phyloP scores from a whole-genome alignment of 106 monocot species.

The Xerophyta viscosa region DNA sequence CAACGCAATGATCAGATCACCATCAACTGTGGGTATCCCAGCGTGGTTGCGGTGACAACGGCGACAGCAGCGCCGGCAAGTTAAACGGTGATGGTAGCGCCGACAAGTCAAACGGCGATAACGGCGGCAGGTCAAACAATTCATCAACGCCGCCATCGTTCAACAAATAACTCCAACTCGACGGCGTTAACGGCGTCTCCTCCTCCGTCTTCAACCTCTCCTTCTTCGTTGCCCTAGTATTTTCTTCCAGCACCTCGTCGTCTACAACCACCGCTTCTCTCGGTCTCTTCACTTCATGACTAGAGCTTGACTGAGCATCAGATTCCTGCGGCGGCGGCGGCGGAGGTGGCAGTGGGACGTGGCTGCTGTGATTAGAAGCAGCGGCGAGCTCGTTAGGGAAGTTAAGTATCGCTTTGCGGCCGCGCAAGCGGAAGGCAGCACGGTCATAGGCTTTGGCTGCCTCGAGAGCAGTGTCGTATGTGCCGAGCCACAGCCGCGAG shows the following conservation, averaged over 20 bases:
- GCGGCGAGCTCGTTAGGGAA: slow-evolving; percentile 62
- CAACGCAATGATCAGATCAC: too few relatives aligned
- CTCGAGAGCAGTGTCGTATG: slow-evolving; percentile 60
- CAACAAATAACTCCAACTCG: slow-evolving; percentile 24
- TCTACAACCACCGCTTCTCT: background rate
- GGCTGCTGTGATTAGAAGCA: too few relatives aligned
- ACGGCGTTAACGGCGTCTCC: slow-evolving; percentile 17
- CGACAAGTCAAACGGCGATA: too few relatives aligned
- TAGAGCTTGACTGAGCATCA: background rate
- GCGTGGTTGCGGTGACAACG: too few relatives aligned
- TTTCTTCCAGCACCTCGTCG: background rate
- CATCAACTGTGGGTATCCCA: slow-evolving; percentile 30
- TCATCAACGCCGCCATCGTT: slow-evolving; percentile 10
- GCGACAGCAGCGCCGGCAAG: too few relatives aligned
- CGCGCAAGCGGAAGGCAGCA: slow-evolving; percentile 66
- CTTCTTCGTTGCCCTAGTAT: slow-evolving; percentile 8
- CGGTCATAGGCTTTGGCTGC: slow-evolving; percentile 76
- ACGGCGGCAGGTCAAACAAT: too few relatives aligned
- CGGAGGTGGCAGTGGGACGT: too few relatives aligned
- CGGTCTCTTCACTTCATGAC: slow-evolving; percentile 8
- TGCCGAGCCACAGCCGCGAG: slow-evolving; percentile 69
- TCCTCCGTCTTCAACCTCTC: slow-evolving; percentile 10
- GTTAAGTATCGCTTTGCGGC: slow-evolving; percentile 73
- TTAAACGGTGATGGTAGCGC: too few relatives aligned
- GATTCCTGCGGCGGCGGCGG: background rate